Evolutionary conservation across 139 green algal species (phyloP).

Genomic region (Deuterostichococcus epilithicus): DNA sequence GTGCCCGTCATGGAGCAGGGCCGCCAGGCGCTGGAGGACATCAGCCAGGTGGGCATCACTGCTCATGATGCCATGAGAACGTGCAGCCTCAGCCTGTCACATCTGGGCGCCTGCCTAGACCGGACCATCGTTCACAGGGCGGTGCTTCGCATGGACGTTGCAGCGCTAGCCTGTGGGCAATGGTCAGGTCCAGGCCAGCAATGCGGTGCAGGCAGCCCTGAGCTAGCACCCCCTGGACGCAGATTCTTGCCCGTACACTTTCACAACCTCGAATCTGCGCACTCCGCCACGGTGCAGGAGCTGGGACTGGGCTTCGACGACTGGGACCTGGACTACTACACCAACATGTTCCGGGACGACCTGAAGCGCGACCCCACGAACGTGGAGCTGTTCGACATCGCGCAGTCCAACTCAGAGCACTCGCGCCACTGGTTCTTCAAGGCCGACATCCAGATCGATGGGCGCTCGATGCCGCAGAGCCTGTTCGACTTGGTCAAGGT

Average conservation of each 20-base stretch:
- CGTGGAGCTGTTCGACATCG: constrained; percentile 99
- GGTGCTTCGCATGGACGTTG: no score
- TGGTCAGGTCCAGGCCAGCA: no score
- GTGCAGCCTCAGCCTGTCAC: background rate
- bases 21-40: constrained; percentile 70
- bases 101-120: background rate
- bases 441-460: constrained; percentile 89
- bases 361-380: constrained; percentile 95
- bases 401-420: constrained; percentile 90
- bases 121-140: no score
- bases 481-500: constrained; percentile 82
- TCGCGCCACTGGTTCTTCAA: constrained; percentile 91
- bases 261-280: background rate
- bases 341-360: constrained; percentile 78
- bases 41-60: constrained; percentile 67
- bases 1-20: constrained; percentile 84
- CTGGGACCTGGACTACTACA: constrained; percentile 94
- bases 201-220: no score
- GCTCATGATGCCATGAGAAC: no score
- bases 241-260: constrained; percentile 7
- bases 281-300: constrained; percentile 39
- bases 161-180: no score
- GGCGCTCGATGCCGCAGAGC: constrained; percentile 49
- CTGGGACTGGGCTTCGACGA: constrained; percentile 98
- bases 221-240: no score